Percentiles rank a stretch among this genome's conserved stretches.
phyloP scores from a whole-genome alignment of 2,329 filamentous ascomycete species.

The Lasiodiplodia gonubiensis region DNA sequence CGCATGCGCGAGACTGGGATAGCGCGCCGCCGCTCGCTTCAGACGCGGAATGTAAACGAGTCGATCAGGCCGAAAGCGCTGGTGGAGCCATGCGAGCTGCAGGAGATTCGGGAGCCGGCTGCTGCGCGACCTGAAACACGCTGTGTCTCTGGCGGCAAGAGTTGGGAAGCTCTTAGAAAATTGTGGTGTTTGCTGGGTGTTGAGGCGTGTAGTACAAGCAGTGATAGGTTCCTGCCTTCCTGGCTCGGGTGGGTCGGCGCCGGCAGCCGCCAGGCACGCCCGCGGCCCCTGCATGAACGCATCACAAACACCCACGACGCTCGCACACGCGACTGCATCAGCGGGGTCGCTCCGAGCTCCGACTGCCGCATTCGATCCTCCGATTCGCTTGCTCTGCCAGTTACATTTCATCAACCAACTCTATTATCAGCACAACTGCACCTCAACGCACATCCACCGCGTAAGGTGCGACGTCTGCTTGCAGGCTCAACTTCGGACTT shows the following conservation, averaged over 20 bases:
- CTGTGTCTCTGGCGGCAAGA: not conserved
- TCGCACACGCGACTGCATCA: not conserved
- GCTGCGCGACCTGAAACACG: constrained; percentile 17
- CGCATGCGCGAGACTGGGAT: constrained; percentile 5
- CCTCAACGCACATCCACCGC: not conserved
- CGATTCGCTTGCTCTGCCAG: not conserved
- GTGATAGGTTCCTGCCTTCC: too few relatives aligned
- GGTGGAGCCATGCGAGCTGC: not conserved
- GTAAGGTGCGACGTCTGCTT: too few relatives aligned
- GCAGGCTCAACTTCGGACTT: constrained; percentile 17
- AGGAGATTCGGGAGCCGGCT: not conserved
- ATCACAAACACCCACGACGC: not conserved
- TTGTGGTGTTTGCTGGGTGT: constrained; percentile 1
- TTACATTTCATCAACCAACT: not conserved
- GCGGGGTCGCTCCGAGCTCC: not conserved
- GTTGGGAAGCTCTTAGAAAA: not conserved
- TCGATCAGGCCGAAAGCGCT: constrained; percentile 21
- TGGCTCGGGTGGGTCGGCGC: too few relatives aligned
- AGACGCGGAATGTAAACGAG: constrained; percentile 19
- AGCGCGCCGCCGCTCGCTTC: constrained; percentile 18
- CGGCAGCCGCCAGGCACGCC: not conserved
- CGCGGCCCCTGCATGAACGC: not conserved
- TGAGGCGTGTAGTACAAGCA: not conserved
- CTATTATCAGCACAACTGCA: not conserved
- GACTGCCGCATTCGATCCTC: not conserved